Evolutionary conservation across 257 asterid species (phyloP).

Genomic region (Anisodus acutangulus): DNA sequence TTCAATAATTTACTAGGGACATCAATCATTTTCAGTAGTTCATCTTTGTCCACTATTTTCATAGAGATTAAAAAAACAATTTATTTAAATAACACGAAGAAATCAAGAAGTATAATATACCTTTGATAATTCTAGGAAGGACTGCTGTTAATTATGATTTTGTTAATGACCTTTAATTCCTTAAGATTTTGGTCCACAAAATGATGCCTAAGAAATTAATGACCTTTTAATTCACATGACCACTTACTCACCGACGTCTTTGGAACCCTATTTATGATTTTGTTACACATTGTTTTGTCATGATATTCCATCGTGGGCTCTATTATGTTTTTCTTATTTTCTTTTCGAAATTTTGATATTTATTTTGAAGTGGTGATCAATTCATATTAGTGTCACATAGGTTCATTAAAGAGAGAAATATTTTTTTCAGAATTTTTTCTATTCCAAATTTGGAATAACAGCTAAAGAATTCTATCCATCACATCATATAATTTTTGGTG

Average conservation of each 20-base stretch:
- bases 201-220: conserved; percentile 25
- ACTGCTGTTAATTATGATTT: conserved; percentile 18
- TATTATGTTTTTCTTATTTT: too few species aligned
- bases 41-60: not conserved
- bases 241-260: not conserved
- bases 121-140: conserved; percentile 24
- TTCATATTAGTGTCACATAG: too few species aligned
- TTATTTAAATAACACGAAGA: not conserved
- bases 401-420: too few species aligned
- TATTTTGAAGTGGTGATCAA: too few species aligned
- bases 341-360: too few species aligned
- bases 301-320: not conserved
- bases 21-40: not conserved
- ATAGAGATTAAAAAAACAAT: not conserved
- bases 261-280: too few species aligned
- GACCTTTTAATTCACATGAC: conserved; percentile 20
- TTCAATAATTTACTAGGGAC: not conserved
- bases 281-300: not conserved
- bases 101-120: not conserved
- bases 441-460: too few species aligned
- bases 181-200: conserved; percentile 39
- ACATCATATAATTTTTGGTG: too few species aligned
- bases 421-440: too few species aligned
- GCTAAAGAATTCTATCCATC: too few species aligned
- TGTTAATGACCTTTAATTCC: too few species aligned